Conservation (phyloP, 257 asterid genomes). For the Ilex aquifolium region DNA sequence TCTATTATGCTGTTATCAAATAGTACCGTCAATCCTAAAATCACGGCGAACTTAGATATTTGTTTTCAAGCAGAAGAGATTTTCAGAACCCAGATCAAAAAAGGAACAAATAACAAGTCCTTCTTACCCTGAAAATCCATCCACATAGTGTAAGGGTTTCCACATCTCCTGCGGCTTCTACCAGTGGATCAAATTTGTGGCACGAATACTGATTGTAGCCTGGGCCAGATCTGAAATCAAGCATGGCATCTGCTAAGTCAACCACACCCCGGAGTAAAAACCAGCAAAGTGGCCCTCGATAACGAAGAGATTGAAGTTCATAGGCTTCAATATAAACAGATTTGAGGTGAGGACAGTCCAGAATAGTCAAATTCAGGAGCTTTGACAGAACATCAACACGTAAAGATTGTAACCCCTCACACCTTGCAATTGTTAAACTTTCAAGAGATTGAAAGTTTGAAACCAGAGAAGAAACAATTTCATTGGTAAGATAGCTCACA, state of each 20-base stretch:
- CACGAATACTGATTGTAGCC: not conserved
- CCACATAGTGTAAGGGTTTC: not conserved
- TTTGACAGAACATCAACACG: not conserved
- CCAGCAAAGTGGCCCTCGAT: not conserved
- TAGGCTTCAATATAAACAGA: not conserved
- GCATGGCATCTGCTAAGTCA: not conserved
- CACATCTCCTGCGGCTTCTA: not conserved
- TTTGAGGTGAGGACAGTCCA: not conserved
- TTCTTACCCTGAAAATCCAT: not conserved
- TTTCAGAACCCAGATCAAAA: too few species aligned
- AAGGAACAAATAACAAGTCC: not conserved
- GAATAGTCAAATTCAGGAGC: not conserved
- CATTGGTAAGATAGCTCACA: not conserved
- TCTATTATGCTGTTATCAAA: too few species aligned
- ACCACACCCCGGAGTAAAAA: not conserved
- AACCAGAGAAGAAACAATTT: not conserved
- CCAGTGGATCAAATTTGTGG: not conserved
- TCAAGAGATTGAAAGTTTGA: not conserved
- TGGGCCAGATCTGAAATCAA: not conserved
- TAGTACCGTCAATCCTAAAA: too few species aligned
- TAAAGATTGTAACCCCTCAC: not conserved
- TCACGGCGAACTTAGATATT: too few species aligned
- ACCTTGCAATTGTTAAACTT: not conserved
- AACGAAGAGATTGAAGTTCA: not conserved
- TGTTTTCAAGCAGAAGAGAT: not conserved